Evolutionary conservation across 345 rosid species (phyloP).

Genomic region (Rhodamnia rubescens): DNA sequence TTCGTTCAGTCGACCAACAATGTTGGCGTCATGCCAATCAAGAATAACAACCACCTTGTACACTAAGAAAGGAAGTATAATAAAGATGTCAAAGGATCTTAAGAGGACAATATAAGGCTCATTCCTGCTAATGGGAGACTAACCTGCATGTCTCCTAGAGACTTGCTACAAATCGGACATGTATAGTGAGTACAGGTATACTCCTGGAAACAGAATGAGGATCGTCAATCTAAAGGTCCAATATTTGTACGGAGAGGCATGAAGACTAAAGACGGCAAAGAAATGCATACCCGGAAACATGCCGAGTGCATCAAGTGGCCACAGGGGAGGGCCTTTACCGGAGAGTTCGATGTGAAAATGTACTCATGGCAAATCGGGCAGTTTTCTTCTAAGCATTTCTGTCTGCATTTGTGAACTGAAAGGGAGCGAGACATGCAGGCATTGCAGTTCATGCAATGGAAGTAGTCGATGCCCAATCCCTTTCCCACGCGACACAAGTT

Average conservation of each 20-base stretch:
- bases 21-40: background rate
- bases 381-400: constrained; percentile 65
- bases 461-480: constrained; percentile 71
- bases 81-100: background rate
- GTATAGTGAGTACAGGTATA: constrained; percentile 66
- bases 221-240: background rate
- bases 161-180: constrained; percentile 88
- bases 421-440: constrained; percentile 65
- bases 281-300: constrained; percentile 54
- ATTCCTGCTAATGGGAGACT: constrained; percentile 3
- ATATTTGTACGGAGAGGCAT: background rate
- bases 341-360: constrained; percentile 52
- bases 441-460: constrained; percentile 90
- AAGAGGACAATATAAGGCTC: background rate
- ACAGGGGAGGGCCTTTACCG: constrained; percentile 73
- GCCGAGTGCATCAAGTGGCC: constrained; percentile 86
- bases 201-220: constrained; percentile 33
- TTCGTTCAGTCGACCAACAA: background rate
- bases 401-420: constrained; percentile 44
- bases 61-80: background rate
- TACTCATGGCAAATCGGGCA: constrained; percentile 82
- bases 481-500: constrained; percentile 82
- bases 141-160: constrained; percentile 93
- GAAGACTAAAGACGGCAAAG: background rate
- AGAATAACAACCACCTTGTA: background rate